Evolutionary conservation across 169 alveolate species (phyloP), one percentile per base, ranked within the genome.

Genomic region (Plasmodium reichenowi): DNA sequence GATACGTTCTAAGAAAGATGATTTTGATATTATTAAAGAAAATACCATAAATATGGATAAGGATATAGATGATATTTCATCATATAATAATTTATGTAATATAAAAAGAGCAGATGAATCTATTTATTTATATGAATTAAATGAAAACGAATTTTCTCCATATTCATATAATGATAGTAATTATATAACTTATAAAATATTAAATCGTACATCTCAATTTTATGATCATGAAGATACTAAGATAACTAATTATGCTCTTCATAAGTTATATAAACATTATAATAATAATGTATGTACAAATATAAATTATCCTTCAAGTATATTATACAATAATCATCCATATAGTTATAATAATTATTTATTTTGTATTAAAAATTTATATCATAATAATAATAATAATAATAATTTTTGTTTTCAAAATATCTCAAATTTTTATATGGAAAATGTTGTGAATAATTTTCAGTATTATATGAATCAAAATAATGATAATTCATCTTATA

Each of bases 191-290:
- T 78, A 64, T 70, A 78, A 78, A 78, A 66, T 59, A 52, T 64
- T 78, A 52, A 78, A 78, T 24, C 64, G 54, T 29, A 59, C 89
- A 9, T 10, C 89, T 26, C 89, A 78, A 10, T 78, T 78, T 78
- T 78, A 78, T 52, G 89, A 78, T 13, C 20, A 78, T 64, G 67
- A 56, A 24, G 76, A 64, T 70, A 78, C 89, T 38, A 78, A 78
- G 64, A 78, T 78, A 59, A 3, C 8, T 15, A 43, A 9, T 47
- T 29, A 58, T 45, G 20, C 71, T 2, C 50, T 48, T 63, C 73
- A 78, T 29, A 78, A 78, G 22, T 52, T 78, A 78, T 50, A 64
- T 66, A 50, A 76, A 64, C 78, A 76, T n/a, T 78, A 64, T 48
- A 47, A 70, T 50, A 54, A 50, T 48, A 78, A 78, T 48, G 54